A percentile compares a stretch with the other conserved stretches of the same genome.
These are phyloP conservation scores for Talaromyces sp. DNA, from an alignment of 2,329 filamentous ascomycete species.

Conservation along the genomic window DNA sequence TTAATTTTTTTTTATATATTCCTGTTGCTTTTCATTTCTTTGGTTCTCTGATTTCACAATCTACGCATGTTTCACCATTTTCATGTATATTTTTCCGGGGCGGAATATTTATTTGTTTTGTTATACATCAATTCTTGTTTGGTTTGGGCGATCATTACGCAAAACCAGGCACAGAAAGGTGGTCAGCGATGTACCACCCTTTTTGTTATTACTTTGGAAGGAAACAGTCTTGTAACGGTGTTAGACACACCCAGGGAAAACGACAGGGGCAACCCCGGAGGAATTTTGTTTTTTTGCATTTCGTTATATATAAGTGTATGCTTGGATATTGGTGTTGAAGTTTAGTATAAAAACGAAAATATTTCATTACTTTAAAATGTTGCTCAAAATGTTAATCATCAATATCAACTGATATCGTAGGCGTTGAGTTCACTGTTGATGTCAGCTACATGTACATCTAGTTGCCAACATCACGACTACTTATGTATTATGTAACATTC, in stretches of 20 bases:
- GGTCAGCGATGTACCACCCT: neutral
- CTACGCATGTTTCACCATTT: neutral
- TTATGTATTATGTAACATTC: too few species aligned
- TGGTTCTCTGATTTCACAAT: neutral
- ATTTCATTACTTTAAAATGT: neutral
- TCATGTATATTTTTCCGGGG: conserved; percentile 4
- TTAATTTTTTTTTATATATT: neutral
- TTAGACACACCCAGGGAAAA: neutral
- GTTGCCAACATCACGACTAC: too few species aligned
- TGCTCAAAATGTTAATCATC: neutral
- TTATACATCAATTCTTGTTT: neutral
- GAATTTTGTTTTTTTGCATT: conserved; percentile 2
- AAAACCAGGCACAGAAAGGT: neutral
- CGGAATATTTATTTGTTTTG: neutral
- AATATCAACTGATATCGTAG: neutral
- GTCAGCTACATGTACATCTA: too few species aligned
- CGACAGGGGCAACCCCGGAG: conserved; percentile 9
- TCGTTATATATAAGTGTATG: neutral
- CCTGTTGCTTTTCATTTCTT: neutral
- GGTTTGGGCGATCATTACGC: neutral
- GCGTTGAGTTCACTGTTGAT: too few species aligned
- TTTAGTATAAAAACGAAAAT: neutral
- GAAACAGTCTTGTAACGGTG: neutral
- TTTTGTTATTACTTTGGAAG: neutral
- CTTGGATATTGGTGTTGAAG: neutral